A percentile compares a stretch with the other conserved stretches of the same genome.
These are phyloP conservation scores for Lithohypha guttulata DNA, from an alignment of 2,329 filamentous ascomycete species.

Conservation along the genomic window DNA sequence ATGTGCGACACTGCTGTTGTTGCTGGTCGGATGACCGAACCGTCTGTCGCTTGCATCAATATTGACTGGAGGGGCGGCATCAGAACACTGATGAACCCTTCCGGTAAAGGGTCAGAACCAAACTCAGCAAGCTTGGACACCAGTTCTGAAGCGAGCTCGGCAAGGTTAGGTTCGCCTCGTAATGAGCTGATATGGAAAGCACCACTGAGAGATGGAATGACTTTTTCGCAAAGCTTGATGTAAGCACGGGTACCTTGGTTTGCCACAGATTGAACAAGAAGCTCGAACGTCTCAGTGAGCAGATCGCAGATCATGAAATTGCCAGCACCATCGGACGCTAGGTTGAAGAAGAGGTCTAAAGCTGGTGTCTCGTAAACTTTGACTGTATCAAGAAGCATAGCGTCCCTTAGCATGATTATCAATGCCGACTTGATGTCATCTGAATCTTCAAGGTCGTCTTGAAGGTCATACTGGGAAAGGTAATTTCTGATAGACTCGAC, in stretches of 20 bases:
- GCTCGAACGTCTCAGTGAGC: constrained; percentile 83
- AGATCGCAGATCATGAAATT: constrained; percentile 88
- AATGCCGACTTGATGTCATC: constrained; percentile 88
- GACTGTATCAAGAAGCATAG: constrained; percentile 66
- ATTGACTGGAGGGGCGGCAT: constrained; percentile 80
- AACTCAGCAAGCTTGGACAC: constrained; percentile 71
- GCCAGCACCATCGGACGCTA: constrained; percentile 75
- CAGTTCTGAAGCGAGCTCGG: constrained; percentile 78
- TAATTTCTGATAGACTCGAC: constrained; percentile 57
- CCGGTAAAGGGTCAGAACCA: constrained; percentile 72
- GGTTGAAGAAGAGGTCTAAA: constrained; percentile 71
- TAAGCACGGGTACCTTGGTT: constrained; percentile 58
- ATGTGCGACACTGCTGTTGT: constrained; percentile 83
- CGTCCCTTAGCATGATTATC: constrained; percentile 72
- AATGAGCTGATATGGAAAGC: constrained; percentile 81
- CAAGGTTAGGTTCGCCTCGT: constrained; percentile 72
- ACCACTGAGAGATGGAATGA: constrained; percentile 75
- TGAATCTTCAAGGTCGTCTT: constrained; percentile 65
- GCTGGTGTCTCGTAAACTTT: constrained; percentile 63
- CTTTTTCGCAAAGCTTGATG: constrained; percentile 68
- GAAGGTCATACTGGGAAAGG: constrained; percentile 66
- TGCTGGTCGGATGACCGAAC: constrained; percentile 75
- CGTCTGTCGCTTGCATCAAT: constrained; percentile 73
- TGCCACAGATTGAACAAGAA: constrained; percentile 48
- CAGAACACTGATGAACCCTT: constrained; percentile 71